Evolutionary conservation across 2,329 filamentous ascomycete species (phyloP).

Genomic region (Nothopassalora personata): DNA sequence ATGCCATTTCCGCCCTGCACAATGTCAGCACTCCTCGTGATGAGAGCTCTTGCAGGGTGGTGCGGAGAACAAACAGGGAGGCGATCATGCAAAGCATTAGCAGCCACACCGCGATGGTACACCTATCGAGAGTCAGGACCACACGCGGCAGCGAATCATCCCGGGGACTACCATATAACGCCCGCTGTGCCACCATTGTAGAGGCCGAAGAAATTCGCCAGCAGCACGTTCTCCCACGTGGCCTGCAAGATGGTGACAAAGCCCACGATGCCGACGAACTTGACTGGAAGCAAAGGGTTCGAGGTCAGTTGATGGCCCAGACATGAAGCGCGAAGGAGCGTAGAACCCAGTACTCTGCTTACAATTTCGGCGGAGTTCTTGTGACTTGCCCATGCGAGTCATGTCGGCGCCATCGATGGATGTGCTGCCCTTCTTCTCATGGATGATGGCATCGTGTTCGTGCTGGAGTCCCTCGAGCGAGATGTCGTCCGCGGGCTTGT

Average conservation of each 20-base stretch:
- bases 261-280: constrained; percentile 46
- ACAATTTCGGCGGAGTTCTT: constrained; percentile 47
- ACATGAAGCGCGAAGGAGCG: too few relatives aligned
- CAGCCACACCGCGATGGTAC: constrained; percentile 31
- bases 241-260: constrained; percentile 51
- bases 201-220: constrained; percentile 30
- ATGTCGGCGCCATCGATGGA: constrained; percentile 41
- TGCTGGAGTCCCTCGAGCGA: constrained; percentile 20
- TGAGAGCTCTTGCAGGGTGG: background rate
- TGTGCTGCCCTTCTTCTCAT: constrained; percentile 27
- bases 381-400: constrained; percentile 47
- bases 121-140: constrained; percentile 8
- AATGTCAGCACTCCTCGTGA: constrained; percentile 5
- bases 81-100: constrained; percentile 31
- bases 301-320: too few relatives aligned
- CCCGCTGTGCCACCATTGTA: constrained; percentile 30
- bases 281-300: constrained; percentile 23
- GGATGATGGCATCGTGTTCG: constrained; percentile 17
- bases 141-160: background rate
- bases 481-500: constrained; percentile 20
- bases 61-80: constrained; percentile 21
- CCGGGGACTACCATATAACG: background rate
- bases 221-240: constrained; percentile 50
- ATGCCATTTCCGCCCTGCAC: constrained; percentile 29
- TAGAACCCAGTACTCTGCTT: too few relatives aligned